Base-by-base conservation (phyloP, 1,284 basidiomycete genomes). In the Schizophyllum commune region DNA sequence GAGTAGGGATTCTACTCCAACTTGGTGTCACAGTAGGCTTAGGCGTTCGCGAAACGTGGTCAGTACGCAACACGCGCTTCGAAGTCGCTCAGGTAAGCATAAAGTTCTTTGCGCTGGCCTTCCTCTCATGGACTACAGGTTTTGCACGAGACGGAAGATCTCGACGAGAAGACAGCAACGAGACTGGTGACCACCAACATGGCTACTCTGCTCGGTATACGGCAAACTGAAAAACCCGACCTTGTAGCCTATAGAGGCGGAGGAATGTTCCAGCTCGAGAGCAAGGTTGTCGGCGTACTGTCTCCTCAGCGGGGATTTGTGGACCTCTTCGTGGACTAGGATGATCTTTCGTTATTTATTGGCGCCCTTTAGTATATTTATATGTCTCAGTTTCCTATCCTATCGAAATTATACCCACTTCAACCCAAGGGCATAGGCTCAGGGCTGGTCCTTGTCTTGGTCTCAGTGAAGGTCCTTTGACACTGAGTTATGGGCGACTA, bases 21-120 rank as follows among this genome's bases (percentile, higher is more conserved):
- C 79, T 84, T 52, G 86, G 86, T 22, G 88, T 94, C 7, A 83
- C 79, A 4, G 88, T 94, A 22, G 92, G 83, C 1, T 69, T 94
- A n/a, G 89, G 89, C 15, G 77, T 89, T 33, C 71, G 72, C 47
- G 74, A 77, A 51, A 81, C 84, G 52, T 91, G 86, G 82, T 78
- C 83, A 69, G 88, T 84, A 4, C 75, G 84, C 22, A 88, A 90
- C 65, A 80, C 85, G 13, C 79, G 88, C 3, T 91, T 90, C 71
- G 88, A 91, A 65, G 76, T 87, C n/a, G 82, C 83, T 66, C 89
- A 86, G 87, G 88, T 88, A 65, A 39, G 77, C 71, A 52, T 27
- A 56, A 55, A 11, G 32, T 56, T 27, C 32, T 19, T 20, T 21
- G 52, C 19, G 1, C 20, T 39, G 13, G 20, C 32, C 21, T 55